A percentile compares a stretch with the other conserved stretches of the same genome.
Conservation (phyloP, 257 asterid genomes). For the Nicotiana tabacum region DNA sequence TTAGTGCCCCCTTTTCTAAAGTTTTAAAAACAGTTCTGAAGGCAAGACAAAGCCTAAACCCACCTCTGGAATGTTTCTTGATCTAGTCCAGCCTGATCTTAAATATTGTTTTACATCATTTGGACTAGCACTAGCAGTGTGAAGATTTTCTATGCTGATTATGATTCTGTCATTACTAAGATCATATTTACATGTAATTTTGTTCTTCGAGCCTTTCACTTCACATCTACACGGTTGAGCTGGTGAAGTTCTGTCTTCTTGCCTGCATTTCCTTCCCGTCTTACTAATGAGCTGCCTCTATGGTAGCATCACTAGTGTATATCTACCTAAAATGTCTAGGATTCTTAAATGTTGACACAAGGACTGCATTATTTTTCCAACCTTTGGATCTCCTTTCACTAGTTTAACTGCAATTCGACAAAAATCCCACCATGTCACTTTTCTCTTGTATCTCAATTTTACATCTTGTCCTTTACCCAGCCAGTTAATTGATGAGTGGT, state of each 20-base stretch:
- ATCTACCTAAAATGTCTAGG: background rate
- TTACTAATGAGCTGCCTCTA: background rate
- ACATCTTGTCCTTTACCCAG: constrained; percentile 2
- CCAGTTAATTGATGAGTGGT: background rate
- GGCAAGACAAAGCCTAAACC: background rate
- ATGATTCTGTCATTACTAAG: background rate
- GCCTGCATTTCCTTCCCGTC: background rate
- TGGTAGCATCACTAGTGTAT: background rate
- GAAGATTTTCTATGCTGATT: background rate
- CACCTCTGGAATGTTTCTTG: background rate
- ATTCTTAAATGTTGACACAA: background rate
- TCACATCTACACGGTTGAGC: background rate
- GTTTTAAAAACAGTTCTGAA: background rate
- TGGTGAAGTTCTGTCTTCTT: background rate
- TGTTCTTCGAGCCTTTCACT: background rate
- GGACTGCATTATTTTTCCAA: background rate
- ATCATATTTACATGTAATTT: background rate
- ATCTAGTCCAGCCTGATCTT: background rate
- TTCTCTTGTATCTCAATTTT: background rate
- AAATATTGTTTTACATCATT: background rate
- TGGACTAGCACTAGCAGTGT: background rate
- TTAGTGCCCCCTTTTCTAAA: background rate
- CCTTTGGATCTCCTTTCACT: background rate
- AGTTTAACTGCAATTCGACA: background rate
- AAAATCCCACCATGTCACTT: background rate